A percentile compares a stretch with the other conserved stretches of the same genome.
phyloP scores from a whole-genome alignment of 139 green algal genomes.

The Zygnema cylindricum region DNA sequence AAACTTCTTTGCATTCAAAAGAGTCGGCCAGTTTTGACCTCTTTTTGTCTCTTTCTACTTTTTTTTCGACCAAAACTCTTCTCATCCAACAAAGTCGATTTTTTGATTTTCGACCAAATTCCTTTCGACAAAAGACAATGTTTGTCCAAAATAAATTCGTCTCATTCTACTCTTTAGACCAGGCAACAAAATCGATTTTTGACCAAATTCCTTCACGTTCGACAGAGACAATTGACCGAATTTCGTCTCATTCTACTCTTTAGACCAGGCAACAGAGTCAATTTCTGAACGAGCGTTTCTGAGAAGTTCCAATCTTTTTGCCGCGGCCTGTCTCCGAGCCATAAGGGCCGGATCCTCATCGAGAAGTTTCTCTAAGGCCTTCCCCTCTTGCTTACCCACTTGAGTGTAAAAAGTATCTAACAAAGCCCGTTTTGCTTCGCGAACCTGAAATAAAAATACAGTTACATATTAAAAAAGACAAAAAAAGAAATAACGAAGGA shows the following conservation, averaged over 20 bases:
- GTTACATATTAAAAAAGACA: neutral
- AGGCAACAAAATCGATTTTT: too few species aligned
- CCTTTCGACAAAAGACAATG: too few species aligned
- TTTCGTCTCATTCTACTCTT: neutral
- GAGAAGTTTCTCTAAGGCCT: slow-evolving; percentile 5
- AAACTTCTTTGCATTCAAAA: too few species aligned
- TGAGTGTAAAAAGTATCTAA: slow-evolving; percentile 43
- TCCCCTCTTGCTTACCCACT: slow-evolving; percentile 22
- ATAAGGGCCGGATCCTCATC: slow-evolving; percentile 37
- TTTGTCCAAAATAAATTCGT: too few species aligned
- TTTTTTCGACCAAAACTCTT: too few species aligned
- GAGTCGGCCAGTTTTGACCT: too few species aligned
- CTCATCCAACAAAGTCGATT: too few species aligned
- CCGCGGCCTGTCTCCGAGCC: neutral
- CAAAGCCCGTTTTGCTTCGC: slow-evolving; percentile 25
- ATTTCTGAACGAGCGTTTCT: slow-evolving; percentile 37
- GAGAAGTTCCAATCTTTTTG: slow-evolving; percentile 36
- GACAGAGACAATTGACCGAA: too few species aligned
- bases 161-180: slow-evolving; percentile 11
- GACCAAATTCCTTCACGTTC: too few species aligned
- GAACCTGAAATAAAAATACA: slow-evolving; percentile 25
- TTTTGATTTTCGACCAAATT: too few species aligned
- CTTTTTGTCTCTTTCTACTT: too few species aligned
- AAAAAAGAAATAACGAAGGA: neutral
- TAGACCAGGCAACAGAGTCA: slow-evolving; percentile 33